Evolutionary conservation across 2,329 filamentous ascomycete species (phyloP).

Genomic region (Monascus ruber): DNA sequence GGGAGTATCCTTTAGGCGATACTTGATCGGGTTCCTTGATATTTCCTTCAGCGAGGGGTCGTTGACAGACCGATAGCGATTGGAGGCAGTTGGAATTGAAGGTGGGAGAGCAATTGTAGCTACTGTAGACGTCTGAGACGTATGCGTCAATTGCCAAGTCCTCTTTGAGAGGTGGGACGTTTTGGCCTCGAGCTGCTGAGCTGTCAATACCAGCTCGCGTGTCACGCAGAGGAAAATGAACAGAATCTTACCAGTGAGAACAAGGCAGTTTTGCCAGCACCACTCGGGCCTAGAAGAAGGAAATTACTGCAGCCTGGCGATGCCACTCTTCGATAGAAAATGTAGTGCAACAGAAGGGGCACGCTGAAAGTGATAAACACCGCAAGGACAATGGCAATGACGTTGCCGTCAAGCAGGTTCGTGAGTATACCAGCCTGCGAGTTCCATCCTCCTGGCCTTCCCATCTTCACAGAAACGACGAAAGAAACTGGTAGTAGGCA

Average conservation of each 20-base stretch:
- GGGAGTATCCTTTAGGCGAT: slow-evolving; percentile 58
- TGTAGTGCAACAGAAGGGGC: slow-evolving; percentile 65
- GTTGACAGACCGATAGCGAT: slow-evolving; percentile 54
- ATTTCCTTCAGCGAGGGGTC: slow-evolving; percentile 53
- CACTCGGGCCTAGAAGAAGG: slow-evolving; percentile 69
- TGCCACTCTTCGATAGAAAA: slow-evolving; percentile 57
- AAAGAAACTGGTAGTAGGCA: too few relatives aligned
- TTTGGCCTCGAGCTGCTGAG: slow-evolving; percentile 34
- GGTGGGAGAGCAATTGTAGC: slow-evolving; percentile 46
- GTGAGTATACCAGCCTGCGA: slow-evolving; percentile 28
- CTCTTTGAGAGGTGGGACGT: slow-evolving; percentile 23
- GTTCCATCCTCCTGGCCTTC: slow-evolving; percentile 23
- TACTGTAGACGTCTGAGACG: slow-evolving; percentile 49
- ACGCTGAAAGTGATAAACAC: slow-evolving; percentile 58
- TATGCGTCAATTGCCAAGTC: slow-evolving; percentile 41
- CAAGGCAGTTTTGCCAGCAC: slow-evolving; percentile 78
- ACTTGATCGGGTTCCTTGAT: slow-evolving; percentile 24
- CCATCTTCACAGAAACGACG: slow-evolving; percentile 12
- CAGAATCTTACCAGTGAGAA: slow-evolving; percentile 55
- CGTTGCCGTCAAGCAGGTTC: slow-evolving; percentile 32
- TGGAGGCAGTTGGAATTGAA: slow-evolving; percentile 41
- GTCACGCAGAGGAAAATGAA: background rate
- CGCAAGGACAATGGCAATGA: slow-evolving; percentile 50
- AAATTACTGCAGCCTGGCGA: slow-evolving; percentile 57
- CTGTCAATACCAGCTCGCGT: background rate